A percentile compares a stretch with the other conserved stretches of the same genome.
These are phyloP conservation scores for Neolentinus lepideus DNA, from an alignment of 1,284 basidiomycete genomes.

Conservation along the genomic window DNA sequence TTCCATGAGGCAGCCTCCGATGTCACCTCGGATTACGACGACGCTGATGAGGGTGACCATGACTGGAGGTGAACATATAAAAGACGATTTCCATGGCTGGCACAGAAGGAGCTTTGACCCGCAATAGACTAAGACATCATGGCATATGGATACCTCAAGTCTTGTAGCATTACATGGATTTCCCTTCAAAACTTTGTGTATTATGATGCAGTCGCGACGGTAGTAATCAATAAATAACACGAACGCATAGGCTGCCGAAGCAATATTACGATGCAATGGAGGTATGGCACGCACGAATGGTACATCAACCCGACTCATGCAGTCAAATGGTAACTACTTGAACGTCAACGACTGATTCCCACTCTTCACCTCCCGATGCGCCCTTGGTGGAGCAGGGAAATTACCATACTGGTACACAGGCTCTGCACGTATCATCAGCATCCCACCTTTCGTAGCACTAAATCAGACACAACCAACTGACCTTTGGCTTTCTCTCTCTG, in stretches of 20 bases:
- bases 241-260: too few relatives aligned
- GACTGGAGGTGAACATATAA: not conserved
- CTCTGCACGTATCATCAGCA: not conserved
- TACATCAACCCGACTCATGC: too few relatives aligned
- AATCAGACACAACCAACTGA: conserved; percentile 20
- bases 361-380: conserved; percentile 57
- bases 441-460: conserved; percentile 2
- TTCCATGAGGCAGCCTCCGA: not conserved
- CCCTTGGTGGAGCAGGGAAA: conserved; percentile 63
- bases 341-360: conserved; percentile 72
- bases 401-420: conserved; percentile 36
- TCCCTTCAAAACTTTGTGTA: too few relatives aligned
- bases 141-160: not conserved
- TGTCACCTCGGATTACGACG: not conserved
- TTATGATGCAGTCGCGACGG: too few relatives aligned
- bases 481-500: conserved; percentile 37
- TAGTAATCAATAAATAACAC: too few relatives aligned
- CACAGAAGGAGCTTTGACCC: not conserved
- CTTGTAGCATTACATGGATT: too few relatives aligned
- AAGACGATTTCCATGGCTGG: not conserved
- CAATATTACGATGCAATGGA: too few relatives aligned
- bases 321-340: too few relatives aligned
- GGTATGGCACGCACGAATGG: too few relatives aligned
- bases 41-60: not conserved
- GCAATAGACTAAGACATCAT: not conserved